Percentiles rank a stretch among this genome's conserved stretches.
Evolutionary conservation across 2,329 filamentous ascomycete species (phyloP).

Genomic region (Stagonosporopsis tanaceti): DNA sequence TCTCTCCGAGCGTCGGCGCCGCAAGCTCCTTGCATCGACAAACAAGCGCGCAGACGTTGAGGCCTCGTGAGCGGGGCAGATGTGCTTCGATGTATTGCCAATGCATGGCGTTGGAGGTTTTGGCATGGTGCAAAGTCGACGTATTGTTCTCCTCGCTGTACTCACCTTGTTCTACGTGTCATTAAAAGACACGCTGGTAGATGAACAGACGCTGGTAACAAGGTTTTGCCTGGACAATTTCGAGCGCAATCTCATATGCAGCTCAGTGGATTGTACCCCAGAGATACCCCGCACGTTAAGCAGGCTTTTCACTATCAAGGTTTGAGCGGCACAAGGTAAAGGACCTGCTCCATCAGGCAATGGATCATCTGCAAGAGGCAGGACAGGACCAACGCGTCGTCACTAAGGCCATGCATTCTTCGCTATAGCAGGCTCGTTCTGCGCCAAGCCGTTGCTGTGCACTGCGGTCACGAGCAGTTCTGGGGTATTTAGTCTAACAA

Average conservation of each 20-base stretch:
- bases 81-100: neutral
- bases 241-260: neutral
- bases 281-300: neutral
- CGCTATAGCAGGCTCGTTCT: slow-evolving; percentile 6
- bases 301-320: neutral
- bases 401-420: slow-evolving; percentile 14
- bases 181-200: neutral
- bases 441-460: neutral
- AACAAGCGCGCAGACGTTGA: slow-evolving; percentile 18
- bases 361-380: slow-evolving; percentile 20
- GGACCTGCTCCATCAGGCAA: slow-evolving; percentile 33
- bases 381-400: neutral
- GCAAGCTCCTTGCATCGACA: slow-evolving; percentile 5
- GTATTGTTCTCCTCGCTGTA: slow-evolving; percentile 2
- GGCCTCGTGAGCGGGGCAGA: slow-evolving; percentile 1
- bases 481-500: slow-evolving; percentile 10
- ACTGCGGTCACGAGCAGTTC: neutral
- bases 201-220: neutral
- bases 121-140: neutral
- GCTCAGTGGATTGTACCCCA: neutral
- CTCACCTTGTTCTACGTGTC: slow-evolving; percentile 22
- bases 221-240: neutral
- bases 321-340: slow-evolving; percentile 1
- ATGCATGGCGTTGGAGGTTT: neutral
- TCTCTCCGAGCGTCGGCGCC: slow-evolving; percentile 20